A percentile compares a stretch with the other conserved stretches of the same genome.
Evolutionary conservation across 2,329 filamentous ascomycete species (phyloP).

Genomic region (Nannizzia gypsea): DNA sequence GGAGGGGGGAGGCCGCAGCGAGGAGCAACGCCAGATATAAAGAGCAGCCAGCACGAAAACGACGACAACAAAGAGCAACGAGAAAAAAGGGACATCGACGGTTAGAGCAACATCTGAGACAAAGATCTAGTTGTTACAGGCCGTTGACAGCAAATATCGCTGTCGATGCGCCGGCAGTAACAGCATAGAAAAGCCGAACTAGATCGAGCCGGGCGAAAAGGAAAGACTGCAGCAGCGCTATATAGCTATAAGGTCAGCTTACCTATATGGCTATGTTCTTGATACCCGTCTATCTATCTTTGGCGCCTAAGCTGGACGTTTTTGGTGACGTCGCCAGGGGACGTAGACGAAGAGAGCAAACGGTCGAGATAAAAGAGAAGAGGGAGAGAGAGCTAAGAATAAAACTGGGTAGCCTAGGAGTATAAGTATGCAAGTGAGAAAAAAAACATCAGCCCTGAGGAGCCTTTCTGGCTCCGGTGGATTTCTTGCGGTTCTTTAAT

Average conservation of each 20-base stretch:
- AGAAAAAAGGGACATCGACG: background rate
- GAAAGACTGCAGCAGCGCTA: background rate
- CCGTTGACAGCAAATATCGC: background rate
- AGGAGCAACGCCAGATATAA: background rate
- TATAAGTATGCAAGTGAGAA: background rate
- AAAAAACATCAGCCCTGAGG: background rate
- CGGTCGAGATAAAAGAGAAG: background rate
- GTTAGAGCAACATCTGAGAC: background rate
- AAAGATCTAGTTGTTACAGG: background rate
- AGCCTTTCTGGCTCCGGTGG: constrained; percentile 1
- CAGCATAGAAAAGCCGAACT: background rate
- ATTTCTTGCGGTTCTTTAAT: constrained; percentile 5
- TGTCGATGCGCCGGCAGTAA: background rate
- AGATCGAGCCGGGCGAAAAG: background rate
- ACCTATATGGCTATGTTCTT: background rate
- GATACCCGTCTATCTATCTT: background rate
- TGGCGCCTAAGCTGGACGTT: background rate
- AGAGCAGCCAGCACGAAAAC: background rate
- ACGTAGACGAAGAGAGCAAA: background rate
- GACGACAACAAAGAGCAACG: background rate
- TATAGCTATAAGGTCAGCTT: background rate
- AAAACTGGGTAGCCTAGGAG: background rate
- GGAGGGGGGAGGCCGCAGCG: background rate
- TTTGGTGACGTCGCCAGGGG: background rate
- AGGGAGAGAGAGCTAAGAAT: background rate